These are phyloP conservation scores for Euphorbia tirucalli DNA, from an alignment of 345 rosid genomes.

Conservation along the genomic window DNA sequence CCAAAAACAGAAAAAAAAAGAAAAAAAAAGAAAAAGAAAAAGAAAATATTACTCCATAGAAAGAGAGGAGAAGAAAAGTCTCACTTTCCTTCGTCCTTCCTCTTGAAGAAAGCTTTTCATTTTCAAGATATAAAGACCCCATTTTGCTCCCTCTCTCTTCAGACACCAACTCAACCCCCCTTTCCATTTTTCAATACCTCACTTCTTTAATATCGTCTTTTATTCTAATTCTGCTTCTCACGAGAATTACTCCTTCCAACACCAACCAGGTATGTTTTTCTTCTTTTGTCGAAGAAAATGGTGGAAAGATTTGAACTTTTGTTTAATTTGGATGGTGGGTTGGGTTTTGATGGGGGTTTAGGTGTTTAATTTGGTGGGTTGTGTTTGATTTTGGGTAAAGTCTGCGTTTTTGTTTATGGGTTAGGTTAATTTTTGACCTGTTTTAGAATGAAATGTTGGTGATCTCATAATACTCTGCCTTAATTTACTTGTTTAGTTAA, in stretches of 20 bases:
- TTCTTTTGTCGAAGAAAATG: not conserved
- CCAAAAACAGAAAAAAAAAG: conserved; percentile 12
- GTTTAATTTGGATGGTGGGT: not conserved
- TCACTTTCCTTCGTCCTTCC: conserved; percentile 70
- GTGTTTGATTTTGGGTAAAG: conserved; percentile 1
- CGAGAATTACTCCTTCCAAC: not conserved
- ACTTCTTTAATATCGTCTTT: too few relatives aligned
- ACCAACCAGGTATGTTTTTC: conserved; percentile 24
- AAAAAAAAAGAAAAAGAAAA: not conserved
- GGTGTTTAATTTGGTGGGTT: not conserved
- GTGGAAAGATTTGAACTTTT: not conserved
- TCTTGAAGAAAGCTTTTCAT: conserved; percentile 16
- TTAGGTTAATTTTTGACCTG: not conserved
- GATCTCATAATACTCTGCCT: conserved; percentile 2
- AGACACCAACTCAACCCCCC: conserved; percentile 2
- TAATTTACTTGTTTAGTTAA: not conserved
- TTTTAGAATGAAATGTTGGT: too few relatives aligned
- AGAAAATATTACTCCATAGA: too few relatives aligned
- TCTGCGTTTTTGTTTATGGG: conserved; percentile 14
- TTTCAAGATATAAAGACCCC: conserved; percentile 23
- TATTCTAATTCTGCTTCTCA: conserved; percentile 1
- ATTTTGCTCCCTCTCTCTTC: conserved; percentile 10
- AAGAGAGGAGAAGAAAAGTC: conserved; percentile 48
- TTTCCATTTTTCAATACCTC: too few relatives aligned
- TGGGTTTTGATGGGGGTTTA: not conserved